Percentiles rank a stretch among this genome's conserved stretches.
Conservation (phyloP, 192 early-diverging fungal species). For the Backusella luteola region DNA sequence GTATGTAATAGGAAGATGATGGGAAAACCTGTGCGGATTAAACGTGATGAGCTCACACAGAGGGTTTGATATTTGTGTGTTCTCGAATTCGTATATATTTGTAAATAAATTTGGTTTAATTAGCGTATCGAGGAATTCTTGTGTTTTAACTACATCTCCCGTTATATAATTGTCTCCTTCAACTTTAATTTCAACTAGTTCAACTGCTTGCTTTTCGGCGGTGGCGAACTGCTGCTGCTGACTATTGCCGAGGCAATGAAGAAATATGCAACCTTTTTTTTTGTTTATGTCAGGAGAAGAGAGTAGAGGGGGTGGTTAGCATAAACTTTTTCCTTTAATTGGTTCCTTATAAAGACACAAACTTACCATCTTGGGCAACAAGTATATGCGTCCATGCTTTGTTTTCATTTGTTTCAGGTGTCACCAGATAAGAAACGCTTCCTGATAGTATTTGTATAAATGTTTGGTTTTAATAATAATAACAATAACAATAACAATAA, state of each 20-base stretch:
- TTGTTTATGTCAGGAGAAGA: not conserved
- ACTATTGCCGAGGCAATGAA: slow-evolving; percentile 1
- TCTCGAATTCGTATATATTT: not conserved
- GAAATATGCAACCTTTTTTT: slow-evolving; percentile 6
- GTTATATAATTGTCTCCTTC: not conserved
- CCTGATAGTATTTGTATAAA: slow-evolving; percentile 1
- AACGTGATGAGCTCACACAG: not conserved
- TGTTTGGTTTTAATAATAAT: not conserved
- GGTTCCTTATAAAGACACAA: not conserved
- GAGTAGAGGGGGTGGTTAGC: not conserved
- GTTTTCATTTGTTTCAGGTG: slow-evolving; percentile 1
- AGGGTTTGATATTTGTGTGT: not conserved
- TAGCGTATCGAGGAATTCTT: slow-evolving; percentile 12
- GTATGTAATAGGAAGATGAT: slow-evolving; percentile 7
- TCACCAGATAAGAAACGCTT: slow-evolving; percentile 19
- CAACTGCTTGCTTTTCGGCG: not conserved
- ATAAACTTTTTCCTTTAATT: not conserved
- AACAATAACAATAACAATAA: not conserved
- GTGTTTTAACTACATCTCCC: not conserved
- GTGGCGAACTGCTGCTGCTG: not conserved
- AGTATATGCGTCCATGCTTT: slow-evolving; percentile 19
- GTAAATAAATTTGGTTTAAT: slow-evolving; percentile 8
- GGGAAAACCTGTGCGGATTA: slow-evolving; percentile 11
- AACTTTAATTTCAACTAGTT: not conserved
- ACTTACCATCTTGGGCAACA: slow-evolving; percentile 17